Conservation (phyloP, 768 basidiomycete genomes). For the Butyriboletus loyo region DNA sequence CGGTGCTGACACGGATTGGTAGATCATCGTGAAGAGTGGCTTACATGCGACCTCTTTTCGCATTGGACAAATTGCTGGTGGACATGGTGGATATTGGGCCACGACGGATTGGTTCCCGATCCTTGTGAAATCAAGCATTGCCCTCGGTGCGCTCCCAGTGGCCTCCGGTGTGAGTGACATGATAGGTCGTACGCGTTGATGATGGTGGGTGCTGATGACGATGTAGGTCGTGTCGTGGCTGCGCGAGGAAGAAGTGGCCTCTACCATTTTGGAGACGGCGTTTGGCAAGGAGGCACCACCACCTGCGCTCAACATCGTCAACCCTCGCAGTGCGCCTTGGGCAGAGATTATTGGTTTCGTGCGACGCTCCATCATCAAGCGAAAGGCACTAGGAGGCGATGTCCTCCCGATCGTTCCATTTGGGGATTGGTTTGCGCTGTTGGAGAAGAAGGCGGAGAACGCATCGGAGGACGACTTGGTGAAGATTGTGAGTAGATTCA, state of each 20-base stretch:
- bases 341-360: conserved; percentile 27
- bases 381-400: background rate
- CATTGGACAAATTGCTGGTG: conserved; percentile 47
- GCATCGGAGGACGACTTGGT: conserved; percentile 27
- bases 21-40: conserved; percentile 40
- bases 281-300: conserved; percentile 15
- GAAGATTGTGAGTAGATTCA: conserved; percentile 29
- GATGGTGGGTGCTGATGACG: background rate
- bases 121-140: conserved; percentile 35
- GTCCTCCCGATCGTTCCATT: conserved; percentile 33
- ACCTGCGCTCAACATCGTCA: conserved; percentile 35
- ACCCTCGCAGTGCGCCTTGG: conserved; percentile 38
- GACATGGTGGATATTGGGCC: conserved; percentile 41
- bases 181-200: too few relatives aligned
- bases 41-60: conserved; percentile 38
- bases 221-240: conserved; percentile 41
- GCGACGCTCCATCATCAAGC: conserved; percentile 14
- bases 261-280: conserved; percentile 31
- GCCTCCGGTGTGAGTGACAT: conserved; percentile 32
- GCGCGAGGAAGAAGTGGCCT: conserved; percentile 38
- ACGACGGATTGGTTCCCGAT: conserved; percentile 47
- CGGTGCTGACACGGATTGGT: background rate
- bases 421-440: conserved; percentile 32
- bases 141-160: conserved; percentile 28
- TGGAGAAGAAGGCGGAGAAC: conserved; percentile 21